A percentile compares a stretch with the other conserved stretches of the same genome.
Conservation (phyloP, 2,329 filamentous ascomycete species). For the Amauroascus niger region DNA sequence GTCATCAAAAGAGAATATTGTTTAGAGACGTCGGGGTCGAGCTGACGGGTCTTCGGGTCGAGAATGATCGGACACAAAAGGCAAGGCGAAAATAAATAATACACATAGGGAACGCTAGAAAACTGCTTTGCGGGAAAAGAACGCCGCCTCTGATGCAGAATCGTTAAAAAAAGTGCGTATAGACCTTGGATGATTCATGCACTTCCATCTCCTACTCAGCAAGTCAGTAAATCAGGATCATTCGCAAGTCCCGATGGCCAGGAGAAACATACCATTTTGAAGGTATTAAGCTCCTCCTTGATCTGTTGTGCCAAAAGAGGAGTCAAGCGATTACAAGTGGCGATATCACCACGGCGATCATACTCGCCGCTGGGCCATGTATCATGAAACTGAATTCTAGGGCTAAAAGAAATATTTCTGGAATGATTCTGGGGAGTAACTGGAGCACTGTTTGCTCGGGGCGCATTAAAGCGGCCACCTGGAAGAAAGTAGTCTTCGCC, state of each 20-base stretch:
- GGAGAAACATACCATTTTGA: conserved; percentile 75
- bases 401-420: conserved; percentile 66
- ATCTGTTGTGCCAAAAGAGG: conserved; percentile 97
- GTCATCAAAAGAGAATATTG: conserved; percentile 3
- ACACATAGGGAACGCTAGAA: conserved; percentile 13
- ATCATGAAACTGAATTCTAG: conserved; percentile 87
- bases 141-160: conserved; percentile 16
- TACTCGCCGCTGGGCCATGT: conserved; percentile 95
- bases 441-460: conserved; percentile 71
- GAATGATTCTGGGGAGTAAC: conserved; percentile 59
- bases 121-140: conserved; percentile 8
- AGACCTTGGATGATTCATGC: conserved; percentile 96
- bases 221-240: conserved; percentile 15
- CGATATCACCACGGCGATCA: conserved; percentile 88
- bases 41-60: not conserved
- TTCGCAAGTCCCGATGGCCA: not conserved
- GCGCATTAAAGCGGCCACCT: conserved; percentile 56
- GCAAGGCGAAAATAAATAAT: not conserved
- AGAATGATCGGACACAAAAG: not conserved
- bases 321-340: conserved; percentile 93
- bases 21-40: not conserved
- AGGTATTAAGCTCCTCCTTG: conserved; percentile 97
- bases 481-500: conserved; percentile 86
- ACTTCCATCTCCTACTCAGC: conserved; percentile 89
- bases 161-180: conserved; percentile 97